Conservation (phyloP, 1,139 yeast species). For the Pichia sp. region DNA sequence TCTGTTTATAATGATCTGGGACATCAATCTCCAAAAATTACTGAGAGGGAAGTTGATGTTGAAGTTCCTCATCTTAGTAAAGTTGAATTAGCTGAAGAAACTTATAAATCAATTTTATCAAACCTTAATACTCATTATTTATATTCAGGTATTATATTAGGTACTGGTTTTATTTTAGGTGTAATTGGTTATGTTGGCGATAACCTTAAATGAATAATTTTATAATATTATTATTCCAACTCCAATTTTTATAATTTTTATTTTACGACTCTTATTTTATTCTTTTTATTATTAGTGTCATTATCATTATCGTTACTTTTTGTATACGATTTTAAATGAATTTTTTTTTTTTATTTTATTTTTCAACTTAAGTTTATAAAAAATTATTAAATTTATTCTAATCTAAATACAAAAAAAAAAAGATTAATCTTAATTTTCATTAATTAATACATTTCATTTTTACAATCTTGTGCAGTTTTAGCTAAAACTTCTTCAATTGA, state of each 20-base stretch:
- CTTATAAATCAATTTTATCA: conserved; percentile 32
- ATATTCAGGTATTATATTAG: conserved; percentile 37
- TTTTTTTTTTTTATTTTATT: not conserved
- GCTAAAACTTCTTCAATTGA: conserved; percentile 68
- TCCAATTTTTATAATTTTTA: not conserved
- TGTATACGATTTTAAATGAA: too few relatives aligned
- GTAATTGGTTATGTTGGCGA: conserved; percentile 48
- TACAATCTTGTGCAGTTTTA: conserved; percentile 68
- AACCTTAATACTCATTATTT: conserved; percentile 32
- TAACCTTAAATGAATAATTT: conserved; percentile 16
- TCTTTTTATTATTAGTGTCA: too few relatives aligned
- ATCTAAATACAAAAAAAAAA: not conserved
- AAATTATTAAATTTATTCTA: not conserved
- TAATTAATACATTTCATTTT: conserved; percentile 33
- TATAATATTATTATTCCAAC: too few relatives aligned
- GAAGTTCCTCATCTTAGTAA: conserved; percentile 34
- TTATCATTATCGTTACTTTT: too few relatives aligned
- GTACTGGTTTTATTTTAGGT: conserved; percentile 38
- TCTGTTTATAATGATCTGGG: conserved; percentile 46
- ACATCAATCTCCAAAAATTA: conserved; percentile 25
- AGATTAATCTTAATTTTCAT: not conserved
- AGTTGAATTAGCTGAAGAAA: conserved; percentile 20
- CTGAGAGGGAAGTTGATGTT: conserved; percentile 24
- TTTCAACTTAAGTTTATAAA: too few relatives aligned
- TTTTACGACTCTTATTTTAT: not conserved